A percentile compares a stretch with the other conserved stretches of the same genome.
Evolutionary conservation across 2,329 filamentous ascomycete genomes (phyloP).

Genomic region (Venturia nashicola): DNA sequence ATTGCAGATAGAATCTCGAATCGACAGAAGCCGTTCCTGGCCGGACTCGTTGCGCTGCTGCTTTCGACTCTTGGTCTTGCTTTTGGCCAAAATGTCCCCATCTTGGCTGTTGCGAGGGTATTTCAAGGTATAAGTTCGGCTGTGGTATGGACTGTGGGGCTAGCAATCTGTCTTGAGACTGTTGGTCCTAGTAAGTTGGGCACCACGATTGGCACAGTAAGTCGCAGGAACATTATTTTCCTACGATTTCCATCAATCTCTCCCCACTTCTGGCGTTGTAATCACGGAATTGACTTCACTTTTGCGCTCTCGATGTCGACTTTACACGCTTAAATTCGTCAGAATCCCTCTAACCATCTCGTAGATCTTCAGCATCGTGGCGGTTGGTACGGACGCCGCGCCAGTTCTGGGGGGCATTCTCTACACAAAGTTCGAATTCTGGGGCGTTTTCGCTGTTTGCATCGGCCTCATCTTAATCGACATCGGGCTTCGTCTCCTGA

Average conservation of each 20-base stretch:
- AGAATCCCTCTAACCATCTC: background rate
- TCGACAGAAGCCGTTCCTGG: conserved; percentile 45
- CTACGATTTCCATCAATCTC: background rate
- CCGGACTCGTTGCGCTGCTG: conserved; percentile 40
- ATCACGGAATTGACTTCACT: background rate
- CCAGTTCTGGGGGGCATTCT: conserved; percentile 49
- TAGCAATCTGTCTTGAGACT: conserved; percentile 47
- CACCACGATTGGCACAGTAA: conserved; percentile 28
- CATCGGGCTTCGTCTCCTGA: conserved; percentile 44
- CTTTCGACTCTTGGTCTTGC: conserved; percentile 44
- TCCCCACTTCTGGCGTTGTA: background rate
- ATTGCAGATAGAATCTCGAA: conserved; percentile 42
- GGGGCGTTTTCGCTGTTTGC: conserved; percentile 46
- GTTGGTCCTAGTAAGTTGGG: conserved; percentile 45
- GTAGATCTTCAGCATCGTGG: conserved; percentile 47
- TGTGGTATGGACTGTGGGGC: conserved; percentile 47
- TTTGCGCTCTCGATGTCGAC: background rate
- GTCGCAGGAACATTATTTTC: background rate
- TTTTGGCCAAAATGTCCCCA: conserved; percentile 33
- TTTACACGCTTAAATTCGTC: background rate
- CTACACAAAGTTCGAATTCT: conserved; percentile 42
- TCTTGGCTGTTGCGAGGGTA: conserved; percentile 40
- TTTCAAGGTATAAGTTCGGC: conserved; percentile 46
- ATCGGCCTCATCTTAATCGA: conserved; percentile 44
- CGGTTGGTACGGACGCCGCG: conserved; percentile 42